phyloP scores from a whole-genome alignment of 257 asterid genomes.

The Eucommia ulmoides region DNA sequence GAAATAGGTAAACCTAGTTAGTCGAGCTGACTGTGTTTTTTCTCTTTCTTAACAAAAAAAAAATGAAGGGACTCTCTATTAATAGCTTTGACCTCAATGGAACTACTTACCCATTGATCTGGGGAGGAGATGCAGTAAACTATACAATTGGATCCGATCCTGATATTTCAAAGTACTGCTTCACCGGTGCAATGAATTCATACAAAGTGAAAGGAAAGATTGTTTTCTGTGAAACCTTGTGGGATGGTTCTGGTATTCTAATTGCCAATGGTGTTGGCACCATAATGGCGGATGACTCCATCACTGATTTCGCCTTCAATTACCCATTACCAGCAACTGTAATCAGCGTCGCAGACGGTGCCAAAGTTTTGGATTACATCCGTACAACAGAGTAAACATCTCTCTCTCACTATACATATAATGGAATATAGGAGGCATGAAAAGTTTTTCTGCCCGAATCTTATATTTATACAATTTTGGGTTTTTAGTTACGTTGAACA shows the following conservation, averaged over 20 bases:
- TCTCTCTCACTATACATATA: too few species aligned
- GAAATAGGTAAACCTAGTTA: too few species aligned
- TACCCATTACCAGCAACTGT: conserved; percentile 3
- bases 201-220: not conserved
- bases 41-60: too few species aligned
- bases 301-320: conserved; percentile 4
- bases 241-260: not conserved
- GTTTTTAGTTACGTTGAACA: too few species aligned
- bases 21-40: too few species aligned
- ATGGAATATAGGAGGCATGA: too few species aligned
- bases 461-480: too few species aligned
- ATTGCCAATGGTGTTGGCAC: not conserved
- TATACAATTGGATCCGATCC: not conserved
- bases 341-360: conserved; percentile 1
- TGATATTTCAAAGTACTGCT: not conserved
- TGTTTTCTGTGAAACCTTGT: not conserved
- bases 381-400: not conserved
- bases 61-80: conserved; percentile 1
- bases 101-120: not conserved
- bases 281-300: not conserved
- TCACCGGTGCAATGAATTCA: not conserved
- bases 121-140: conserved; percentile 2
- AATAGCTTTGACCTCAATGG: conserved; percentile 3
- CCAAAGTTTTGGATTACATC: conserved; percentile 1
- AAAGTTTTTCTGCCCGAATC: too few species aligned